A percentile compares a stretch with the other conserved stretches of the same genome.
These are phyloP conservation scores for Tolypocladium inflatum DNA, from an alignment of 2,329 filamentous ascomycete genomes.

Conservation along the genomic window DNA sequence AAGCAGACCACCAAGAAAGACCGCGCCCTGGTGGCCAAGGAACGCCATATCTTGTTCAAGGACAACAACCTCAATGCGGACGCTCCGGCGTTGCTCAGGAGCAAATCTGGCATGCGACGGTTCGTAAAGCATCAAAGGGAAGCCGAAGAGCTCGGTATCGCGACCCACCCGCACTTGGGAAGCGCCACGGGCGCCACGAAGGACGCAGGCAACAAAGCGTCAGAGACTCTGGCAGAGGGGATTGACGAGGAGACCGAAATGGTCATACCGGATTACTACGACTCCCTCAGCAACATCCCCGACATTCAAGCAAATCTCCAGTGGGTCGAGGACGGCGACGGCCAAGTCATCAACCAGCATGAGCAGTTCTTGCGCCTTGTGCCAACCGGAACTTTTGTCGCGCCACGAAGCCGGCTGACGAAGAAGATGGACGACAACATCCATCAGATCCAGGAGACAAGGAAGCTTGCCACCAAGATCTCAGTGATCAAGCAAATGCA, in stretches of 20 bases:
- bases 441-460: constrained; percentile 89
- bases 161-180: constrained; percentile 28
- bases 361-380: constrained; percentile 77
- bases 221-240: constrained; percentile 84
- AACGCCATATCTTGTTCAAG: constrained; percentile 78
- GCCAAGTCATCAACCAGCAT: constrained; percentile 77
- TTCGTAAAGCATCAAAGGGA: constrained; percentile 74
- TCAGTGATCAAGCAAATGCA: constrained; percentile 99
- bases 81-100: constrained; percentile 77
- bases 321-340: constrained; percentile 86
- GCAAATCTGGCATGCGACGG: constrained; percentile 79
- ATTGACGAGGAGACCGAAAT: constrained; percentile 83
- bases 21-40: constrained; percentile 74
- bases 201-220: constrained; percentile 33
- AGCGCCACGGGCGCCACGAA: constrained; percentile 29
- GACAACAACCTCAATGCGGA: constrained; percentile 78
- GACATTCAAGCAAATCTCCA: constrained; percentile 69
- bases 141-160: constrained; percentile 40
- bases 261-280: constrained; percentile 90
- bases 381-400: constrained; percentile 63
- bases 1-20: constrained; percentile 98
- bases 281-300: constrained; percentile 74
- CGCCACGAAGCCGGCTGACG: constrained; percentile 64
- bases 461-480: constrained; percentile 93
- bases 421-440: constrained; percentile 85